Conservation (phyloP, 2,329 filamentous ascomycete genomes). For the Penicillium sp. region DNA sequence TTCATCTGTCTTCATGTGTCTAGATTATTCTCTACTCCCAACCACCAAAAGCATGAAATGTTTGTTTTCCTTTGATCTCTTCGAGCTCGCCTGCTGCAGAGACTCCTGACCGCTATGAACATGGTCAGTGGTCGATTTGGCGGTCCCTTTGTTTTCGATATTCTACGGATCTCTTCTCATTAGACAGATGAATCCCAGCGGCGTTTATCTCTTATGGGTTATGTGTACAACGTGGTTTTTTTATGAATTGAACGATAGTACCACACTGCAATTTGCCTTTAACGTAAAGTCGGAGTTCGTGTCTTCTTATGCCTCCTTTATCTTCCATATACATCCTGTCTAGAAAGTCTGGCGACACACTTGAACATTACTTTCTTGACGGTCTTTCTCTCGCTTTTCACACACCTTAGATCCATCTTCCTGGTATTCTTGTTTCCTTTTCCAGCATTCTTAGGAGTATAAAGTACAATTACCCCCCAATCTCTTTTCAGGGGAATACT, state of each 20-base stretch:
- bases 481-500: too few relatives aligned
- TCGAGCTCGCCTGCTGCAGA: neutral
- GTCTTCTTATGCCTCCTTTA: too few relatives aligned
- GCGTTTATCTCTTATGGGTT: conserved; percentile 10
- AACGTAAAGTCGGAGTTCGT: too few relatives aligned
- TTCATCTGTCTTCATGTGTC: neutral
- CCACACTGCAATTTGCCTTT: neutral
- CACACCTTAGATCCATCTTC: too few relatives aligned
- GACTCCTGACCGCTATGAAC: conserved; percentile 24
- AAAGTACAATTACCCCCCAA: too few relatives aligned
- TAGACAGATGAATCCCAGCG: conserved; percentile 15
- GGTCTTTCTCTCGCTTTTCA: too few relatives aligned
- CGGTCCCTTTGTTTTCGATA: conserved; percentile 1
- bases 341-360: too few relatives aligned
- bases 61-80: conserved; percentile 3
- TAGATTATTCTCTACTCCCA: neutral
- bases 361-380: too few relatives aligned
- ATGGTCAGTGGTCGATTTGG: conserved; percentile 18
- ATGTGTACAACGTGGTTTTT: conserved; percentile 21
- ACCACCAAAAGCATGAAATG: conserved; percentile 7
- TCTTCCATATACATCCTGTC: too few relatives aligned
- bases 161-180: neutral
- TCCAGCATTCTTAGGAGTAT: too few relatives aligned
- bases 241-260: conserved; percentile 24
- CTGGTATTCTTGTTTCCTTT: too few relatives aligned